Evolutionary conservation across 768 basidiomycete species (phyloP), one percentile per base, ranked within the genome.

Genomic region (Termitomyces sp.): DNA sequence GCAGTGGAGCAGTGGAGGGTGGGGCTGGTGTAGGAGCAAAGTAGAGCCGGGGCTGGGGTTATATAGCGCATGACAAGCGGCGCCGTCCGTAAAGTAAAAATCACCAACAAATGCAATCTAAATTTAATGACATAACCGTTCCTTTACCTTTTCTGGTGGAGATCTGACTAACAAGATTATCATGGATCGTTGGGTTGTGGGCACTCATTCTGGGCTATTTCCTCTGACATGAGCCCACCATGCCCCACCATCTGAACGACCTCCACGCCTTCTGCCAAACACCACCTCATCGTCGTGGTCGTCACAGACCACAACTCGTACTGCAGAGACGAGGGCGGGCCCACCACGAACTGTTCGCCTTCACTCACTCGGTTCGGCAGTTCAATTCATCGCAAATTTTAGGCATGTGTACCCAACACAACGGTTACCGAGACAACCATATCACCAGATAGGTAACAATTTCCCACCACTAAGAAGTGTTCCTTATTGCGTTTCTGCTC

Each of bases 341-440:
- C 28, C 28, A 33, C 40, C n/a, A 15, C 16, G 44, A 54, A 48
- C 45, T 33, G 35, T 28, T 35, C 18, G 6, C 4, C 28, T 33
- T 39, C n/a, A 22, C 13, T 13, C 36, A 38, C 36, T 38, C 36
- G 36, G 52, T 36, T 62, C 54, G 60, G 50, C 45, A 61, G 58
- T 58, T 61, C 55, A n/a, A 58, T 60, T 49, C 22, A 39, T 50
- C 48, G 12, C 56, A 51, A 40, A 52, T 20, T 59, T 38, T 57
- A 53, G 67, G 2, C 56, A 66, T 60, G 16, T 20, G 13, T 20
- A 22, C 53, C 67, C 67, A 58, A 52, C 46, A 54, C 48, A 59
- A 59, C 65, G 67, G 67, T 68, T 68, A 64, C 67, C 65, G 67
- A 59, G 67, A 59, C 65, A 59, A 67, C 66, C 40, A 63, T 59